These are phyloP conservation scores for Phylloporus arenicola DNA, from an alignment of 768 basidiomycete genomes.

Conservation along the genomic window DNA sequence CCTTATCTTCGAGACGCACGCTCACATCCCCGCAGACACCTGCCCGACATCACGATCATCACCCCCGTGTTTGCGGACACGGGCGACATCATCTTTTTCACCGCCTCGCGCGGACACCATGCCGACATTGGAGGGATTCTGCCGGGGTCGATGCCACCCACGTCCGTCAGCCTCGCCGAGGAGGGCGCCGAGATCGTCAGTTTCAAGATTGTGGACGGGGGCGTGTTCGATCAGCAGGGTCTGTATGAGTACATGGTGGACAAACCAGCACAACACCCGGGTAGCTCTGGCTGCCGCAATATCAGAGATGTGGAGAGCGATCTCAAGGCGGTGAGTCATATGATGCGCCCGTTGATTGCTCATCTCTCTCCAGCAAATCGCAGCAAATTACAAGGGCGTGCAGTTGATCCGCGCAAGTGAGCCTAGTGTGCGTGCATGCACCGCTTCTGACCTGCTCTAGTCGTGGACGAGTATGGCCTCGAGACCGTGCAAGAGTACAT, in stretches of 20 bases:
- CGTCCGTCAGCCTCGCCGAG: slow-evolving; percentile 84
- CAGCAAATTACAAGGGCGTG: slow-evolving; percentile 89
- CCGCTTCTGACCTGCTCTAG: slow-evolving; percentile 31
- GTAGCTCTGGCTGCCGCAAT: slow-evolving; percentile 83
- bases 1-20: too few relatives aligned
- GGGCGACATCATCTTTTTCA: slow-evolving; percentile 82
- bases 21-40: slow-evolving; percentile 39
- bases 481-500: slow-evolving; percentile 90
- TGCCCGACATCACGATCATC: slow-evolving; percentile 90
- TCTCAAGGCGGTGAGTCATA: slow-evolving; percentile 67
- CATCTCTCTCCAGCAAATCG: slow-evolving; percentile 63
- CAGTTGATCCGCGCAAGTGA: slow-evolving; percentile 76
- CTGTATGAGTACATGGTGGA: slow-evolving; percentile 78
- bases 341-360: not conserved
- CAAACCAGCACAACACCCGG: slow-evolving; percentile 74
- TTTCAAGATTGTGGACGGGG: slow-evolving; percentile 85
- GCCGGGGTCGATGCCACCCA: slow-evolving; percentile 94
- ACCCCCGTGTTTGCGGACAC: slow-evolving; percentile 78
- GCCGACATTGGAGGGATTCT: slow-evolving; percentile 91
- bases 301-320: slow-evolving; percentile 89
- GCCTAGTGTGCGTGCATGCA: slow-evolving; percentile 15
- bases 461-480: slow-evolving; percentile 83
- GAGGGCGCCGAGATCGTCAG: slow-evolving; percentile 89
- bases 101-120: slow-evolving; percentile 91
- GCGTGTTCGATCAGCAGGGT: slow-evolving; percentile 72